phyloP scores from a whole-genome alignment of 106 monocot species.

The Allium fistulosum region DNA sequence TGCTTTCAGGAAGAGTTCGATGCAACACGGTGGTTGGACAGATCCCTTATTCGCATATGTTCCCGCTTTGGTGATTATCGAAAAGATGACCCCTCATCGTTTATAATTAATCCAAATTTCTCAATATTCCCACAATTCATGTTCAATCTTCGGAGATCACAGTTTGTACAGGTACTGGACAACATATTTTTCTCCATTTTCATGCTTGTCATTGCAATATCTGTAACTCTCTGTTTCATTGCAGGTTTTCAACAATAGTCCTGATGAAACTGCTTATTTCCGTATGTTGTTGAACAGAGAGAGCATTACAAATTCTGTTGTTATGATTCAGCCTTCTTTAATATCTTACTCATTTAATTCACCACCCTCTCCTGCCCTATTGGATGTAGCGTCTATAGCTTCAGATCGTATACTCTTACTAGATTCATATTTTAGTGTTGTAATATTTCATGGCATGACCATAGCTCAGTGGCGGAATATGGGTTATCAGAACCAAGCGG shows the following conservation, averaged over 20 bases:
- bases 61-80: conserved; percentile 96
- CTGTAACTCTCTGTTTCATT: conserved; percentile 6
- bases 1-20: conserved; percentile 91
- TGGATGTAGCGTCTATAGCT: conserved; percentile 87
- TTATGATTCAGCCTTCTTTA: conserved; percentile 95
- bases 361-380: conserved; percentile 70
- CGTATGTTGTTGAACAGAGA: conserved; percentile 92
- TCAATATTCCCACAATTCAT: conserved; percentile 97
- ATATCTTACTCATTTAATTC: conserved; percentile 81
- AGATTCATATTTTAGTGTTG: conserved; percentile 98
- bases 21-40: conserved; percentile 90
- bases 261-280: conserved; percentile 99
- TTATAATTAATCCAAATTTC: conserved; percentile 77
- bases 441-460: conserved; percentile 94
- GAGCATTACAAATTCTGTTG: conserved; percentile 80
- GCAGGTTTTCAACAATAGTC: conserved; percentile 99
- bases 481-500: conserved; percentile 97
- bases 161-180: conserved; percentile 79
- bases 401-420: conserved; percentile 89
- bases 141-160: conserved; percentile 92
- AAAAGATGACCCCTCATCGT: conserved; percentile 96
- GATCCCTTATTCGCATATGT: conserved; percentile 89
- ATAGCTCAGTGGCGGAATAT: conserved; percentile 98
- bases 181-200: background rate
- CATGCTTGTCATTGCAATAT: background rate